Base-by-base conservation (phyloP, 2,329 filamentous ascomycete genomes). In the Cryphonectria nitschkei region DNA sequence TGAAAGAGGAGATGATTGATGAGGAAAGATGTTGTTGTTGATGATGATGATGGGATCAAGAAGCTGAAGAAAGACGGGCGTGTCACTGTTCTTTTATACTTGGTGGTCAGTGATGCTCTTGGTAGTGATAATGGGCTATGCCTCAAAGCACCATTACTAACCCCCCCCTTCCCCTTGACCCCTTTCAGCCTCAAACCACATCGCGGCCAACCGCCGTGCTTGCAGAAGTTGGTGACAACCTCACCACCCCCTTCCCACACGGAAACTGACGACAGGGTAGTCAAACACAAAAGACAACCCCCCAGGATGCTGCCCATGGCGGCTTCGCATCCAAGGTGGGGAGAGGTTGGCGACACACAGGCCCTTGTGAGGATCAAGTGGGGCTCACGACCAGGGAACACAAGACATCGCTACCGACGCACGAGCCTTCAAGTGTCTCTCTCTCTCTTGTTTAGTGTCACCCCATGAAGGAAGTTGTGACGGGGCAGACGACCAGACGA, bases 401-500 rank as follows among this genome's bases (percentile, higher is more conserved):
- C 5, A 43, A 41, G 29, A 41, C 50, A 32, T 54, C 34, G n/a
- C 62, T 46, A 52, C 41, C 26, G 43, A 50, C 22, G 46, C 22
- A n/a, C 46, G 22, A n/a, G 22, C 7, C 46, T n/a, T 9, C 7
- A 0, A 8, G 46, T n/a, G 19, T 3, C 22, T n/a, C 22, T 50
- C 16, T 39, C 9, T 39, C 2, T 50, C 43, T 50, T 37, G 29
- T 32, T 26, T 3, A 14, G 43, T 68, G 67, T n/a, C 67, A 64
- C 29, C 60, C 67, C 58, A 63, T 63, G 29, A 32, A 34, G 60
- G 46, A 67, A 16, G 64, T 68, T 70, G 68, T 63, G 71, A 72
- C 71, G 68, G 68, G 22, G 39, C 32, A 66, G 43, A 52, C 64
- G 69, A 68, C 68, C 43, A 68, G 71, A 72, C 71, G 71, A 72